Evolutionary conservation across 371 early-diverging fungal species (phyloP), one percentile per base, ranked within the genome.

Genomic region (Blastocladiella emersonii): DNA sequence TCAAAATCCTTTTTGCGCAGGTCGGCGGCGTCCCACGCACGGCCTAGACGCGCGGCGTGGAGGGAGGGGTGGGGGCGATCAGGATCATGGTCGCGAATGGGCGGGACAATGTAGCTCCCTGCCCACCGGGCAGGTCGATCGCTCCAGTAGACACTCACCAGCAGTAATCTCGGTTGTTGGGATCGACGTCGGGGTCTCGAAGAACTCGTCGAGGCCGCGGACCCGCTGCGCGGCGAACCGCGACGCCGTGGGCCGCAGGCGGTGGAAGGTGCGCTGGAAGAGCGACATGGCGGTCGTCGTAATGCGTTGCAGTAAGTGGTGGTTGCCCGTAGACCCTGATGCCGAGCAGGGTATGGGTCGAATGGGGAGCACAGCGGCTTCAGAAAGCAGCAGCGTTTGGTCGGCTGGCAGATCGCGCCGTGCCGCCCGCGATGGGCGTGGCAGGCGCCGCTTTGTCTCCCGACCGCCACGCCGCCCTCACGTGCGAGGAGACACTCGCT

Each of bases 1-100:
- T 95, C 94, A 77, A 94, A 97, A 35, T 87, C 87, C 78, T 97
- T 97, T 62, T 76, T 72, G 34, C 96, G 83, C 63, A 97, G 81
- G 74, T 95, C 96, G 49, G 84, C 80, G 13, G 90, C 89, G 59
- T 80, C 77, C 98, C 98, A 97, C 45, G 92, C 79, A 21, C 96
- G 86, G 32, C 97, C 93, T 91, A 44, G n/a, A n/a, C n/a, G n/a
- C 41, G 48, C 43, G 27, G 25, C 32, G 19, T 23, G 30, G 15
- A 2, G 32, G 34, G 17, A 32, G 48, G 23, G 32, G 27, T 48
- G 57, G 43, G 44, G 56, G n/a, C 34, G 23, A 32, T 27, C 55
- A 53, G 30, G 61, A 51, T 17, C 23, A 30, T 0, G 30, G 56
- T 23, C 19, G 32, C 37, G 41, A 64, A 17, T 51, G 6, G 25